Evolutionary conservation across 148 eudicot genomes (phyloP).

Genomic region (Camellia japonica): DNA sequence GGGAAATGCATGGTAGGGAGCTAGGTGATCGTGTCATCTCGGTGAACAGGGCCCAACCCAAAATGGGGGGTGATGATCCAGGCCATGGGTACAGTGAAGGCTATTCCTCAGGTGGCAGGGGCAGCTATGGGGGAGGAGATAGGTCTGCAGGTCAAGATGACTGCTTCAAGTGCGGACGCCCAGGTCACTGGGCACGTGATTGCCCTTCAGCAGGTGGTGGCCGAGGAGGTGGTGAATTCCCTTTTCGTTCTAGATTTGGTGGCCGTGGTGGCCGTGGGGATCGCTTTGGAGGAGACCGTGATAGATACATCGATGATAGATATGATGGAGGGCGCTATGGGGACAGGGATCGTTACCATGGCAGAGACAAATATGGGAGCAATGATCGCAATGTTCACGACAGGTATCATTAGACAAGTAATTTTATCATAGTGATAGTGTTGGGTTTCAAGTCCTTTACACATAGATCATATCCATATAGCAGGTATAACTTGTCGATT

Average conservation of each 20-base stretch:
- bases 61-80: slow-evolving; percentile 43
- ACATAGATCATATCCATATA: not conserved
- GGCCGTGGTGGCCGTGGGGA: slow-evolving; percentile 36
- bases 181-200: slow-evolving; percentile 72
- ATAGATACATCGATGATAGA: slow-evolving; percentile 34
- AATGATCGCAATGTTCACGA: slow-evolving; percentile 35
- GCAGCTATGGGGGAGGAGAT: slow-evolving; percentile 49
- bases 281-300: slow-evolving; percentile 31
- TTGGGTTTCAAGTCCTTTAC: too few relatives aligned
- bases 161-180: slow-evolving; percentile 69
- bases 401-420: slow-evolving; percentile 21
- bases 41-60: slow-evolving; percentile 40
- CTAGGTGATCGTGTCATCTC: slow-evolving; percentile 37
- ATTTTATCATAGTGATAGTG: too few relatives aligned
- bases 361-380: slow-evolving; percentile 29
- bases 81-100: slow-evolving; percentile 47
- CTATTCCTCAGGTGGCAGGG: slow-evolving; percentile 51
- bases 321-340: slow-evolving; percentile 33
- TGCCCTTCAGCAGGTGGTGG: slow-evolving; percentile 64
- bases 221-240: slow-evolving; percentile 38
- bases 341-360: slow-evolving; percentile 27
- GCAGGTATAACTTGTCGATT: not conserved
- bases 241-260: slow-evolving; percentile 34
- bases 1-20: slow-evolving; percentile 59
- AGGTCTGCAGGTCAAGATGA: slow-evolving; percentile 47